A percentile compares a stretch with the other conserved stretches of the same genome.
phyloP scores from a whole-genome alignment of 805 yeast genomes.

The Komagataella phaffii region DNA sequence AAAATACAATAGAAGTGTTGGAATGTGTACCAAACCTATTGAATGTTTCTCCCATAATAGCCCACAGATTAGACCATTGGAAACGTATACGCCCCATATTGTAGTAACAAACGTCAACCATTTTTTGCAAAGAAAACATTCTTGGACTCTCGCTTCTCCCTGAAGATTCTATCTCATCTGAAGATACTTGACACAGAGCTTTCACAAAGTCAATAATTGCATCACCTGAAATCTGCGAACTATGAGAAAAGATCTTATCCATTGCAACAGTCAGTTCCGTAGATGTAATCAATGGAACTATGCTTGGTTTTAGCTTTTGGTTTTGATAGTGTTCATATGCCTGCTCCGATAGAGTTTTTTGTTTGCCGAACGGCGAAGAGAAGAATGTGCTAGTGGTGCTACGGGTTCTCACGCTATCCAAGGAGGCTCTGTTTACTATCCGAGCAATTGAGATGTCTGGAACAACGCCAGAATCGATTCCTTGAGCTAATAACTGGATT shows the following conservation, averaged over 20 bases:
- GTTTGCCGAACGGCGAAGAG: slow-evolving; percentile 20
- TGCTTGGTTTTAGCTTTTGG: slow-evolving; percentile 48
- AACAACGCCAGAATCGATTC: slow-evolving; percentile 68
- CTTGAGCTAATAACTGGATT: slow-evolving; percentile 75
- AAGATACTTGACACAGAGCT: slow-evolving; percentile 75
- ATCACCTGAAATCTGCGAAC: slow-evolving; percentile 64
- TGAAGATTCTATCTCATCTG: slow-evolving; percentile 84
- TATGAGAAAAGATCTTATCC: slow-evolving; percentile 79
- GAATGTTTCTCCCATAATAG: slow-evolving; percentile 82
- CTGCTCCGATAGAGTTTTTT: slow-evolving; percentile 45
- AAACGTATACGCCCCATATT: slow-evolving; percentile 93
- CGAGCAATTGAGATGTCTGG: slow-evolving; percentile 81
- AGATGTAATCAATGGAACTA: slow-evolving; percentile 42
- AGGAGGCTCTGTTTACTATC: slow-evolving; percentile 38
- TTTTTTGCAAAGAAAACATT: slow-evolving; percentile 84
- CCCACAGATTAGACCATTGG: slow-evolving; percentile 96
- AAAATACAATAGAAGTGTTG: slow-evolving; percentile 65
- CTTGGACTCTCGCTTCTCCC: slow-evolving; percentile 76
- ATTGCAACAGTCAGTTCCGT: slow-evolving; percentile 67
- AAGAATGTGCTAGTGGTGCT: slow-evolving; percentile 31
- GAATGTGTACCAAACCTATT: slow-evolving; percentile 72
- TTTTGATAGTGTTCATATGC: slow-evolving; percentile 62
- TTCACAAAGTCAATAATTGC: slow-evolving; percentile 81
- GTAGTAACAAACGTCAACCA: slow-evolving; percentile 95
- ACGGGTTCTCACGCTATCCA: slow-evolving; percentile 36